Evolutionary conservation across 1,139 yeast genomes (phyloP).

Genomic region (Blastobotrys persicus): DNA sequence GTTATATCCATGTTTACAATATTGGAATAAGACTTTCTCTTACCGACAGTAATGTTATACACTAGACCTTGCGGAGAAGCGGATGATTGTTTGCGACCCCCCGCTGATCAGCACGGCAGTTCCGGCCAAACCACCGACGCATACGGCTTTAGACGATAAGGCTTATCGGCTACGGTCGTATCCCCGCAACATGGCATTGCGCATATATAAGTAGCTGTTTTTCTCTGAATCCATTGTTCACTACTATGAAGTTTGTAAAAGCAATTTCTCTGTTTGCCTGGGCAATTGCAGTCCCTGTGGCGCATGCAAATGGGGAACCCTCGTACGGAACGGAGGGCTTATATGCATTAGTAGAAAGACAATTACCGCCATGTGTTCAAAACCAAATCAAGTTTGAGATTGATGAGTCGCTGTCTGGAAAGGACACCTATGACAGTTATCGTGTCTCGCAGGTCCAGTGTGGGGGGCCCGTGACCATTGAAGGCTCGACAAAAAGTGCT

Average conservation of each 20-base stretch:
- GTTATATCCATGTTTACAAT: too few relatives aligned
- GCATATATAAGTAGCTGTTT: too few relatives aligned
- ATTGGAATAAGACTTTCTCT: too few relatives aligned
- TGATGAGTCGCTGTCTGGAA: neutral
- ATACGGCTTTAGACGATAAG: too few relatives aligned
- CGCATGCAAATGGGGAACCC: neutral
- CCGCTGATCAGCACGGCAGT: too few relatives aligned
- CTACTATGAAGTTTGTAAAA: neutral
- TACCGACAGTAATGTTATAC: too few relatives aligned
- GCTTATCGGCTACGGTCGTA: too few relatives aligned
- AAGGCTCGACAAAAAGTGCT: conserved; percentile 17
- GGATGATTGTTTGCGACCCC: too few relatives aligned
- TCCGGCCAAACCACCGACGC: too few relatives aligned
- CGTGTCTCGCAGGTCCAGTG: neutral
- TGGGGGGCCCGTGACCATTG: conserved; percentile 10
- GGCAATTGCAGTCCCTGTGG: neutral
- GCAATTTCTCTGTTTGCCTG: neutral
- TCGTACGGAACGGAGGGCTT: neutral
- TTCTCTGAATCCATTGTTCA: too few relatives aligned
- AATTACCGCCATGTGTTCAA: neutral
- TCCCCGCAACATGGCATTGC: too few relatives aligned
- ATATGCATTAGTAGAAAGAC: neutral
- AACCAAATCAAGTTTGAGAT: conserved; percentile 1
- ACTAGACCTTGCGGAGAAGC: too few relatives aligned
- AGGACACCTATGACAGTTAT: neutral